These are phyloP conservation scores for Anthracocystis panici-leucophaei DNA, from an alignment of 1,284 basidiomycete genomes.

Conservation along the genomic window DNA sequence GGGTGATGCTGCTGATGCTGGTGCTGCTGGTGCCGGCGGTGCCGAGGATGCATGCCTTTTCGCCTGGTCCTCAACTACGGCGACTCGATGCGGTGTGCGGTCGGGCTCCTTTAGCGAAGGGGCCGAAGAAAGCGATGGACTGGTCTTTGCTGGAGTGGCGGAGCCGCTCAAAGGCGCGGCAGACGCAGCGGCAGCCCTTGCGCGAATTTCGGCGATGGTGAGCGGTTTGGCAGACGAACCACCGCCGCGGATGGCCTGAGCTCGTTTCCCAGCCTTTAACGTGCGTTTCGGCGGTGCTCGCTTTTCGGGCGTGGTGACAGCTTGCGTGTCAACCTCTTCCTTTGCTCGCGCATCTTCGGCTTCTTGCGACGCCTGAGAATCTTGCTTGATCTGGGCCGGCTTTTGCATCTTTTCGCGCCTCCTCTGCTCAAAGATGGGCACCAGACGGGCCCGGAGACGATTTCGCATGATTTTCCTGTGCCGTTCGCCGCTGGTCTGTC, in stretches of 20 bases:
- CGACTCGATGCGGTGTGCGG: neutral
- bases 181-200: slow-evolving; percentile 25
- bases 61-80: neutral
- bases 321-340: neutral
- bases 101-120: neutral
- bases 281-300: slow-evolving; percentile 22
- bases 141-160: neutral
- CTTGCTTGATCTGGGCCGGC: neutral
- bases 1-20: neutral
- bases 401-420: slow-evolving; percentile 8
- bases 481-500: slow-evolving; percentile 24
- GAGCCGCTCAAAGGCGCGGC: neutral
- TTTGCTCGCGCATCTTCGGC: slow-evolving; percentile 7
- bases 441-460: slow-evolving; percentile 30
- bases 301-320: slow-evolving; percentile 8
- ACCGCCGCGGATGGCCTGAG: slow-evolving; percentile 35
- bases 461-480: slow-evolving; percentile 8
- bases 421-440: slow-evolving; percentile 13
- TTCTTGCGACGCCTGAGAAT: neutral
- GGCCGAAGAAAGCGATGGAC: neutral
- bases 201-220: slow-evolving; percentile 39
- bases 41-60: neutral
- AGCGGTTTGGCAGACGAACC: slow-evolving; percentile 26
- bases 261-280: slow-evolving; percentile 35
- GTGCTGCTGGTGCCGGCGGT: neutral